Base-by-base conservation (phyloP, 148 eudicot species). In the Euryodendron excelsum region DNA sequence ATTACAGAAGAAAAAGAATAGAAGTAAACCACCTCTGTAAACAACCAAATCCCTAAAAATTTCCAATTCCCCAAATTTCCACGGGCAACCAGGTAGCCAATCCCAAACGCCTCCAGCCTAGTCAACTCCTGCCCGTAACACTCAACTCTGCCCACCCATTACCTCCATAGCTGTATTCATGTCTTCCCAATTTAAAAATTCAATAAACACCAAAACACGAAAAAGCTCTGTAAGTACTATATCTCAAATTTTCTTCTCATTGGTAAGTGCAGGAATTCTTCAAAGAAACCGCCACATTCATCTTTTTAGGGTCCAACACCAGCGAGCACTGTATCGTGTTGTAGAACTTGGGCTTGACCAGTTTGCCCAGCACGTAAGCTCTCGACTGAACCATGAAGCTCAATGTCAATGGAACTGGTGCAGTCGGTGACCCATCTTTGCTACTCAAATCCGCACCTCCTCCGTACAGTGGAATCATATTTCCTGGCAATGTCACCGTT, bases 311-410 rank as follows among this genome's bases (percentile, higher is more conserved):
- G 77, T 87, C 89, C 92, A 92, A 79, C 63, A 84, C 74, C 0
- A 91, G 60, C 8, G 81, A 12, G 72, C 98, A 92, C 12, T 78
- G 81, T 11, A 94, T 82, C 13, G 53, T 63, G 64, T 76, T 94
- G 74, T 82, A 70, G 80, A 94, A 94, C 79, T 88, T 94, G 69
- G 98, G 93, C 84, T 92, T 94, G 21, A 94, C 97, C 83, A 92
- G 55, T 65, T 79, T 84, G 23, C 98, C 98, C 75, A 94, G 74
- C 5, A 92, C 97, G 21, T 92, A 89, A 1, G 95, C 98, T 75
- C 89, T 81, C 15, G 92, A 90, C 55, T 91, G 82, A 67, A 94
- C 86, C 83, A 72, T 79, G 80, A 92, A 89, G 69, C 72, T 82
- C 63, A 94, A 72, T 68, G 73, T 77, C 59, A 94, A 50, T 3